Conservation (phyloP, 2,329 filamentous ascomycete species). For the Salinomyces thailandicus region DNA sequence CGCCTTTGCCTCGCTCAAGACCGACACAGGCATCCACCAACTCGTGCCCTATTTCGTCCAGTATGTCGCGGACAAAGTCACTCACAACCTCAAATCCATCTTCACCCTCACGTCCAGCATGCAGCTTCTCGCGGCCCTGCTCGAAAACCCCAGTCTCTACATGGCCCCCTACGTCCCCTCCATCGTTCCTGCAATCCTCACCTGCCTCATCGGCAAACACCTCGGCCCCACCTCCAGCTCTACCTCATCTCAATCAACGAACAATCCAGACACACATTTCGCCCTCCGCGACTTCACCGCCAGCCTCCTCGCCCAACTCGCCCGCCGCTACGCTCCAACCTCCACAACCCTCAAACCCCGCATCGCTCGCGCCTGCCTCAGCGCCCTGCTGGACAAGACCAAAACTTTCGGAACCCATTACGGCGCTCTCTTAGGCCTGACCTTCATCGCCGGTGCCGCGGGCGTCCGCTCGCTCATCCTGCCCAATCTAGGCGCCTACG, state of each 20-base stretch:
- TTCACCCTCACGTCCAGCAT: slow-evolving; percentile 88
- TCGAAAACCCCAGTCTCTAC: slow-evolving; percentile 73
- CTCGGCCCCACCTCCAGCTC: slow-evolving; percentile 45
- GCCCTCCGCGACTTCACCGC: slow-evolving; percentile 75
- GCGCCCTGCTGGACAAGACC: slow-evolving; percentile 78
- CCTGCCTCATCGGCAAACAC: slow-evolving; percentile 77
- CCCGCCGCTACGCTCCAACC: slow-evolving; percentile 66
- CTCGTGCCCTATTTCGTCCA: slow-evolving; percentile 93
- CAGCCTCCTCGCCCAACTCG: slow-evolving; percentile 67
- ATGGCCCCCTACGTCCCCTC: slow-evolving; percentile 57
- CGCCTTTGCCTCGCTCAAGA: slow-evolving; percentile 71
- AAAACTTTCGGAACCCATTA: slow-evolving; percentile 79
- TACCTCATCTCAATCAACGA: slow-evolving; percentile 28
- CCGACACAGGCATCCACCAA: slow-evolving; percentile 89
- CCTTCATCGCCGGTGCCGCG: slow-evolving; percentile 61
- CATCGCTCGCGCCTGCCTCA: slow-evolving; percentile 84
- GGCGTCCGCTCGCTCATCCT: slow-evolving; percentile 54
- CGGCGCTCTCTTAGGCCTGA: slow-evolving; percentile 72
- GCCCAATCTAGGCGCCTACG: slow-evolving; percentile 56
- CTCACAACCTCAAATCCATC: slow-evolving; percentile 80
- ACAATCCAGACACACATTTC: slow-evolving; percentile 53
- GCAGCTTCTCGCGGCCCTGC: slow-evolving; percentile 73
- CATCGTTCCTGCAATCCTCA: slow-evolving; percentile 78
- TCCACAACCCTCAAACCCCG: slow-evolving; percentile 78
- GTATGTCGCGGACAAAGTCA: slow-evolving; percentile 92